Evolutionary conservation across 2,329 filamentous ascomycete species (phyloP), one percentile per base, ranked within the genome.

Genomic region (Exophiala dermatitidis): DNA sequence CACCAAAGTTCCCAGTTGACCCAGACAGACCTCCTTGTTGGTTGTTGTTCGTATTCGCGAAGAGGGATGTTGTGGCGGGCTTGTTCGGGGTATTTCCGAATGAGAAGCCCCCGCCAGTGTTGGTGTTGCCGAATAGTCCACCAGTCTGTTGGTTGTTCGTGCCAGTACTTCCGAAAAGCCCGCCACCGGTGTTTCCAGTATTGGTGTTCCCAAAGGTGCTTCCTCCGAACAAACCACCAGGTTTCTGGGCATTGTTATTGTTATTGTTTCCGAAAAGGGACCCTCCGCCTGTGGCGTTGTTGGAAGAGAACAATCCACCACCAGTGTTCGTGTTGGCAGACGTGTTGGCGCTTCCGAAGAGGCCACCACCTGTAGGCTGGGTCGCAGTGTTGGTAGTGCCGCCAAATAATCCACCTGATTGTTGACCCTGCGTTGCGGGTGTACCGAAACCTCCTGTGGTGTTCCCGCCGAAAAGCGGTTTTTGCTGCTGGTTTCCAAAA

Each of bases 61-160:
- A 80, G 2, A 88, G 65, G 0, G 84, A 85, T 54, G 71, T 72
- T 26, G 79, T 75, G 46, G 75, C 60, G 12, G 62, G 50, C 37
- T 60, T 57, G 37, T 80, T 76, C 41, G 76, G 72, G 44, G 59
- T 59, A 28, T 59, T 57, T 19, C 63, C 61, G 33, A 88, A 86
- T 2, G 85, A 63, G 38, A 81, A 70, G 41, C 63, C 60, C 19
- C 58, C 64, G 1, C 63, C 54, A 28, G 52, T 56, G 38, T 50
- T 60, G 42, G 53, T 58, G 33, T 40, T 62, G 31, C 63, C 62
- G 30, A 67, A 66, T 42, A 64, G 45, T 37, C 57, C 56, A 42
- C 61, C 19, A 19, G 19, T 19, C 19, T 19, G 19, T 19, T 19
- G 19, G 19, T 19, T 56, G 48, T 56, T 62, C 50, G 52, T 60